Percentiles rank a stretch among this genome's conserved stretches.
phyloP scores from a whole-genome alignment of 2,329 filamentous ascomycete species.

The Aspergillus ruber region DNA sequence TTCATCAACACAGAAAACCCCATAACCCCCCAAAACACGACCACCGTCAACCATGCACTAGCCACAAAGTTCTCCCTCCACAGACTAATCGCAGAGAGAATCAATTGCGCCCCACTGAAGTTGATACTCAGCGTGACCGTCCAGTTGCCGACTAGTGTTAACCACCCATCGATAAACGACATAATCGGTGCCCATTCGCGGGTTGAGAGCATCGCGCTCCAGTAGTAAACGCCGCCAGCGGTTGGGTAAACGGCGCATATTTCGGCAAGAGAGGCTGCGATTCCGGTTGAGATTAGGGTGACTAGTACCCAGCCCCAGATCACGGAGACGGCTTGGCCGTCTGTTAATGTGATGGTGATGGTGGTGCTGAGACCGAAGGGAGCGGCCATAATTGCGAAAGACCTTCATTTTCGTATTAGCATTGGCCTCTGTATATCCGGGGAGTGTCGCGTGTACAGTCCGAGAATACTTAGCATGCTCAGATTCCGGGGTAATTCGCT shows the following conservation, averaged over 20 bases:
- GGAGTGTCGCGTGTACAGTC: slow-evolving; percentile 39
- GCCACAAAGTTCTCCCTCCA: slow-evolving; percentile 64
- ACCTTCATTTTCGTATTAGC: slow-evolving; percentile 28
- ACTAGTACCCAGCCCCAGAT: slow-evolving; percentile 65
- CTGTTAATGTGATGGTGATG: slow-evolving; percentile 60
- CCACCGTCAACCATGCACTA: slow-evolving; percentile 62
- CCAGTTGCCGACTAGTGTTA: slow-evolving; percentile 69
- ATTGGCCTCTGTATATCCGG: background rate
- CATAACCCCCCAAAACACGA: slow-evolving; percentile 68
- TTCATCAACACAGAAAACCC: slow-evolving; percentile 58
- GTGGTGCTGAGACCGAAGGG: slow-evolving; percentile 64
- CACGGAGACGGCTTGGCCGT: slow-evolving; percentile 63
- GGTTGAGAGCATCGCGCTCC: slow-evolving; percentile 62
- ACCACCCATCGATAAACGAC: slow-evolving; percentile 65
- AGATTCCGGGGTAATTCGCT: slow-evolving; percentile 60
- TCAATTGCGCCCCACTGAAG: slow-evolving; percentile 65
- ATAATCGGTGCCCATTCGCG: slow-evolving; percentile 60
- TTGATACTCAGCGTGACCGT: slow-evolving; percentile 62
- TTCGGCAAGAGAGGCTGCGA: slow-evolving; percentile 62
- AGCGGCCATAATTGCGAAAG: slow-evolving; percentile 70
- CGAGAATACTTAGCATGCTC: slow-evolving; percentile 64
- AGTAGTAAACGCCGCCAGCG: slow-evolving; percentile 65
- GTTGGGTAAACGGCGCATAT: slow-evolving; percentile 65
- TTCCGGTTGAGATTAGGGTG: slow-evolving; percentile 56
- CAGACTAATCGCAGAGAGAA: slow-evolving; percentile 61